Base-by-base conservation (phyloP, 805 yeast genomes). In the Starmerella scarabaei region DNA sequence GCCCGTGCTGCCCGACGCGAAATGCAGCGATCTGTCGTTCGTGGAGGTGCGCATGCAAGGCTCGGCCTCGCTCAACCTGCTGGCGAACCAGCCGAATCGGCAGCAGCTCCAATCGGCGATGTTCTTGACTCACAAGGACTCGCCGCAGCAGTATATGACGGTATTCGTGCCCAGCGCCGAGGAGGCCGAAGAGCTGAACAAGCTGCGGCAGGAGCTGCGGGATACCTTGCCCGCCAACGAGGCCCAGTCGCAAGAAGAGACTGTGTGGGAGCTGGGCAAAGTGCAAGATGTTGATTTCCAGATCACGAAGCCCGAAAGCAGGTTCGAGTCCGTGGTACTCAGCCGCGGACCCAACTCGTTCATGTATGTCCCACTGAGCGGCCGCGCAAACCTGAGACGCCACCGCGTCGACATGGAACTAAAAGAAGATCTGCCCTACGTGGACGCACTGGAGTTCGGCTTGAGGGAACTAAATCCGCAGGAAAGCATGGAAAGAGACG, bases 1-100 rank as follows among this genome's bases (percentile, higher is more conserved):
- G 83, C 77, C 79, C 20, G 63, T 91, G 21, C 64, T 86, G 46
- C 98, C 98, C 6, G 96, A 91, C 59, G 75, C 91, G 8, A 76
- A 88, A n/a, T 72, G 81, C 69, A 68, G 84, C 71, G 98, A 91
- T 60, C 77, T 82, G 50, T 72, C 69, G 38, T 84, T 47, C 45
- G 43, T 47, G 43, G 53, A 51, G 34, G 60, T 58, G 38, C 49
- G 51, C 39, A 55, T 55, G 55, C 60, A 62, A 16, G 75, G 73
- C 17, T 67, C 71, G 38, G 73, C 74, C 0, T 60, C 67, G 5
- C 54, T 67, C 26, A 41, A 48, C 23, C 49, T 51, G 17, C 41
- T 44, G 21, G 51, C 44, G 19, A 27, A 21, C 23, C 33, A 15
- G 32, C 50, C 50, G 18, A 27, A 48, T 32, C 39, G 28, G 30